These are phyloP conservation scores for Escovopsis sp. DNA, from an alignment of 2,329 filamentous ascomycete genomes.

Conservation along the genomic window DNA sequence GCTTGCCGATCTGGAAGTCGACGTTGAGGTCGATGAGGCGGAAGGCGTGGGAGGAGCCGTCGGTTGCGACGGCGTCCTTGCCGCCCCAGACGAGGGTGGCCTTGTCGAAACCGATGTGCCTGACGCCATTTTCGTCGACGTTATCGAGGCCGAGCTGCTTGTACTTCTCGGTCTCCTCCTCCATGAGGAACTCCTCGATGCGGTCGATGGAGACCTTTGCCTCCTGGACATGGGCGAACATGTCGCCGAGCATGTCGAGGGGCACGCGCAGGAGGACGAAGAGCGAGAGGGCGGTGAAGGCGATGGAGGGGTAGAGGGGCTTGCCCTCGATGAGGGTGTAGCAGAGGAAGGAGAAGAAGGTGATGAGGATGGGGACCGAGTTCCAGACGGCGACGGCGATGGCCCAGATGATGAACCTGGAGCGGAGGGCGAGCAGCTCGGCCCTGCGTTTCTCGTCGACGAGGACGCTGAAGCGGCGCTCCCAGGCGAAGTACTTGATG, in stretches of 20 bases:
- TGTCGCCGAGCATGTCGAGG: conserved; percentile 89
- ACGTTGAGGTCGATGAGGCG: conserved; percentile 71
- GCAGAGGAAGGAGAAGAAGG: conserved; percentile 87
- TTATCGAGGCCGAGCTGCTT: conserved; percentile 61
- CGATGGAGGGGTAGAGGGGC: conserved; percentile 77
- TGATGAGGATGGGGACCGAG: conserved; percentile 86
- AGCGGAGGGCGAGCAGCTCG: conserved; percentile 66
- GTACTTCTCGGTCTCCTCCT: conserved; percentile 95
- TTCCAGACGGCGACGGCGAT: conserved; percentile 91
- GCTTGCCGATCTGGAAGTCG: conserved; percentile 67
- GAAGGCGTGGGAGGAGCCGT: conserved; percentile 60
- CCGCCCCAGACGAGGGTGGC: conserved; percentile 84
- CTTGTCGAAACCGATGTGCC: conserved; percentile 69
- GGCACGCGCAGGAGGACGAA: conserved; percentile 90
- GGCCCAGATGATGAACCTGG: conserved; percentile 83
- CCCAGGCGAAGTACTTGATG: conserved; percentile 99
- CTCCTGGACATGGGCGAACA: conserved; percentile 97
- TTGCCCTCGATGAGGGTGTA: conserved; percentile 87
- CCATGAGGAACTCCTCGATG: conserved; percentile 83
- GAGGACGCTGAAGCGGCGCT: conserved; percentile 71
- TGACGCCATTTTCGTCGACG: conserved; percentile 50
- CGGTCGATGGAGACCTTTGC: conserved; percentile 93
- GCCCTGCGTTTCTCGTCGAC: conserved; percentile 76
- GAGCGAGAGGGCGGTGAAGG: conserved; percentile 90
- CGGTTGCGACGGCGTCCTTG: conserved; percentile 37